A percentile compares a stretch with the other conserved stretches of the same genome.
Conservation (phyloP, 164 flowering plant genomes). For the Vitis rupestris region DNA sequence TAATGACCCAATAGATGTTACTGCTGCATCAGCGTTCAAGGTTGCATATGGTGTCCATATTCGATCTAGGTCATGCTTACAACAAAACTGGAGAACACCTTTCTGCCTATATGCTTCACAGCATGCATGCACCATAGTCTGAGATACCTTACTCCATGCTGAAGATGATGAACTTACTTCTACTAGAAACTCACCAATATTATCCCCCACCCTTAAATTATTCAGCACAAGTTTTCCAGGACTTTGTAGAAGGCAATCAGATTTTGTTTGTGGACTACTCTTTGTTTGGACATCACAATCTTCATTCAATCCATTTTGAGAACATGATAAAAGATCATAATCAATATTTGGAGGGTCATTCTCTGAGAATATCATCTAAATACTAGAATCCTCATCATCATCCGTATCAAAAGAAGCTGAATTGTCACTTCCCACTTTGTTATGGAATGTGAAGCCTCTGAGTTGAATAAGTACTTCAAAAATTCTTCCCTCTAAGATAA, state of each 20-base stretch:
- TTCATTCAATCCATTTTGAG: slow-evolving; percentile 25
- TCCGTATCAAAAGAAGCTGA: too few relatives aligned
- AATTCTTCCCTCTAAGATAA: too few relatives aligned
- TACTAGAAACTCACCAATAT: slow-evolving; percentile 67
- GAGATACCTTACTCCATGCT: slow-evolving; percentile 67
- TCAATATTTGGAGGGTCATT: slow-evolving; percentile 41
- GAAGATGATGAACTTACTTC: slow-evolving; percentile 63
- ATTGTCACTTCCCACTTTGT: too few relatives aligned
- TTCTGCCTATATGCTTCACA: slow-evolving; percentile 41
- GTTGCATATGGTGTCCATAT: too few relatives aligned
- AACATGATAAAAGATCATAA: slow-evolving; percentile 43
- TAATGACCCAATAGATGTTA: slow-evolving; percentile 13
- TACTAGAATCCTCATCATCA: too few relatives aligned
- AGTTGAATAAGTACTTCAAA: too few relatives aligned
- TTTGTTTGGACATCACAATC: slow-evolving; percentile 16
- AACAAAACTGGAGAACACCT: slow-evolving; percentile 48
- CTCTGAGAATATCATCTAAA: not conserved
- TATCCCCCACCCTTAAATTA: slow-evolving; percentile 31
- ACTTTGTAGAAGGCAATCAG: slow-evolving; percentile 17
- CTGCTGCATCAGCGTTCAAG: too few relatives aligned
- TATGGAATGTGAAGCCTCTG: too few relatives aligned
- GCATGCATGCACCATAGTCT: slow-evolving; percentile 49
- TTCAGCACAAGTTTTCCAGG: slow-evolving; percentile 15
- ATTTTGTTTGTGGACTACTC: slow-evolving; percentile 17
- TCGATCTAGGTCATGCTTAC: slow-evolving; percentile 45